Conservation (phyloP, 2,329 filamentous ascomycete species). For the Beauveria varroae region DNA sequence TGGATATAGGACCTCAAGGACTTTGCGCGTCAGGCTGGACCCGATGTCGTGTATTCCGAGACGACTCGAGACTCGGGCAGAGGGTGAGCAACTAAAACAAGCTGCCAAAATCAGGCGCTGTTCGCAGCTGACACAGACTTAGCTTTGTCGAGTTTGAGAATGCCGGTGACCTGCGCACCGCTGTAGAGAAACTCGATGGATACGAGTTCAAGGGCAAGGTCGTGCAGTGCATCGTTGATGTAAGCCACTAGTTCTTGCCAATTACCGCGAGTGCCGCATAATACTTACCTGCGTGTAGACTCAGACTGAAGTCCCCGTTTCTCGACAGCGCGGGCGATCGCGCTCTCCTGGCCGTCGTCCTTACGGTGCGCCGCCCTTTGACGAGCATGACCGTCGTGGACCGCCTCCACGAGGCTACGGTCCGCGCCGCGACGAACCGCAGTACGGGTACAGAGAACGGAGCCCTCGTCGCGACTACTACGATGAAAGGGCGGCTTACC, state of each 20-base stretch:
- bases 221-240: conserved; percentile 82
- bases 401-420: conserved; percentile 73
- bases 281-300: conserved; percentile 41
- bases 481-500: conserved; percentile 71
- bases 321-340: conserved; percentile 66
- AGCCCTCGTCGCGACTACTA: conserved; percentile 85
- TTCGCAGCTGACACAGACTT: conserved; percentile 11
- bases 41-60: conserved; percentile 98
- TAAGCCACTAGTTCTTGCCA: conserved; percentile 38
- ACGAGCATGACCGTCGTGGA: conserved; percentile 79
- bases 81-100: conserved; percentile 55
- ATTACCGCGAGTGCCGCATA: too few relatives aligned
- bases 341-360: conserved; percentile 64
- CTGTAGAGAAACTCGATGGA: conserved; percentile 89
- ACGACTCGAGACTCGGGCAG: conserved; percentile 85
- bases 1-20: conserved; percentile 97
- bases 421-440: conserved; percentile 59
- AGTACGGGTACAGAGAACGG: conserved; percentile 78
- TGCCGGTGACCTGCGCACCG: conserved; percentile 76
- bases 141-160: conserved; percentile 99
- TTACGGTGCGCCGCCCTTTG: conserved; percentile 58
- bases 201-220: conserved; percentile 86
- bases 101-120: not conserved
- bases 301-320: conserved; percentile 63
- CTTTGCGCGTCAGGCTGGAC: conserved; percentile 91